Base-by-base conservation (phyloP, 2,329 filamentous ascomycete species). In the Verticillium isaacii region DNA sequence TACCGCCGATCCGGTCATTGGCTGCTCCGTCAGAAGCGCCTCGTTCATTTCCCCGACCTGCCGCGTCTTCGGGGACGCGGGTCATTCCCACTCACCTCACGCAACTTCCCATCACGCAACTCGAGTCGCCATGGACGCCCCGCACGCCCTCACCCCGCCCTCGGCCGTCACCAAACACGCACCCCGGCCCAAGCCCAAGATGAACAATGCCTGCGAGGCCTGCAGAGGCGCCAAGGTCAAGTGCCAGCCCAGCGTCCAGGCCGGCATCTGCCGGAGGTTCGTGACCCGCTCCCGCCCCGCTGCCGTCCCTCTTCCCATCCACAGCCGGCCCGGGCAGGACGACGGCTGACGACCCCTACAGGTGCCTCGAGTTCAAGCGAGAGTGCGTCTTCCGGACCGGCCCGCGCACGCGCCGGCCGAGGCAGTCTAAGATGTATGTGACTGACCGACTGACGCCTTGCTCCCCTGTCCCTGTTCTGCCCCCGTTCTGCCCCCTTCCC, bases 211-310 rank as follows among this genome's bases (percentile, higher is more conserved):
- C 23, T 85, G 83, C 61, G 83, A 85, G 69, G 80, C 81, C 2
- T 85, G 83, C 64, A 74, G 83, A 60, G 75, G 72, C 12, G 80
- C 82, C 61, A 86, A 85, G 72, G 75, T 84, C 25, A 83, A 80
- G 61, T 86, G 83, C 65, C 78, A 79, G 63, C 72, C 79, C 5
- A 80, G 80, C 62, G 74, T 75, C 32, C 78, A 80, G 66, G 71
- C 76, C 3, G 77, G 77, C 12, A 80, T 82, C 34, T 86, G 83
- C 68, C 79, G 77, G 70, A 80, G 80, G 83, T 85, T 74, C 66
- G 67, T 63, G 29, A 32, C n/a, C 14, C 14, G 34, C 23, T 52
- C 45, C 45, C 19, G 45, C n/a, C 45, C 45, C 45, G 29, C 29
- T 6, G 29, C 29, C 29, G 29, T 29, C 29, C 29, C 29, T 29